phyloP scores from a whole-genome alignment of 1,284 basidiomycete genomes.

The Gymnopus androsaceus region DNA sequence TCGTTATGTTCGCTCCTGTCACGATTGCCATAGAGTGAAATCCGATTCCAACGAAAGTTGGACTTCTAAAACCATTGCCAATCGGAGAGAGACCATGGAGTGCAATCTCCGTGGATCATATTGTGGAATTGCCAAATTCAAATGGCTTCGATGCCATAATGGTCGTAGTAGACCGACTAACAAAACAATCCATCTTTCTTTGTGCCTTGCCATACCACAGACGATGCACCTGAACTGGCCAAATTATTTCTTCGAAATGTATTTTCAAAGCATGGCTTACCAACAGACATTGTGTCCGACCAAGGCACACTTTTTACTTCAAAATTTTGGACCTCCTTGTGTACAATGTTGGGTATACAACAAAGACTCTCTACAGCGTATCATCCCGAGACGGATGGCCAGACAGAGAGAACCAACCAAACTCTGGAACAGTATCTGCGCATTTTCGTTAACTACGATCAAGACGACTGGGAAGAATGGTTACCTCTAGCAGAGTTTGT shows the following conservation, averaged over 20 bases:
- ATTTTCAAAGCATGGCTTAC: constrained; percentile 13
- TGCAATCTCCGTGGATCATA: constrained; percentile 14
- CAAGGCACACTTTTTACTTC: constrained; percentile 11
- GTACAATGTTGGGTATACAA: neutral
- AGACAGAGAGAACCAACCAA: constrained; percentile 8
- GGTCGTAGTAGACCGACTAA: constrained; percentile 25
- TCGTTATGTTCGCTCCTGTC: constrained; percentile 18
- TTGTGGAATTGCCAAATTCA: constrained; percentile 29
- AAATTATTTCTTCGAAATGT: constrained; percentile 5
- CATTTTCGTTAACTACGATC: constrained; percentile 8
- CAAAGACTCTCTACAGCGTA: constrained; percentile 5
- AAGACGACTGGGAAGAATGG: constrained; percentile 9
- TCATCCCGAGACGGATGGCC: constrained; percentile 10
- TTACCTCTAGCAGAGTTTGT: constrained; percentile 6
- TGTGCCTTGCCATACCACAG: constrained; percentile 17
- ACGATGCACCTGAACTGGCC: neutral
- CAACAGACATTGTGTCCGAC: constrained; percentile 2
- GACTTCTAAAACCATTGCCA: constrained; percentile 6
- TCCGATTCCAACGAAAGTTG: neutral
- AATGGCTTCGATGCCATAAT: constrained; percentile 32
- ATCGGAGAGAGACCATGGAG: constrained; percentile 17
- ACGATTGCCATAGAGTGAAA: neutral
- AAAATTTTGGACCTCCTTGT: constrained; percentile 8
- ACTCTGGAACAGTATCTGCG: constrained; percentile 4
- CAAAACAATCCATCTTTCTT: constrained; percentile 25